Base-by-base conservation (phyloP, 305 asterid genomes). In the Fraxinus greggii region DNA sequence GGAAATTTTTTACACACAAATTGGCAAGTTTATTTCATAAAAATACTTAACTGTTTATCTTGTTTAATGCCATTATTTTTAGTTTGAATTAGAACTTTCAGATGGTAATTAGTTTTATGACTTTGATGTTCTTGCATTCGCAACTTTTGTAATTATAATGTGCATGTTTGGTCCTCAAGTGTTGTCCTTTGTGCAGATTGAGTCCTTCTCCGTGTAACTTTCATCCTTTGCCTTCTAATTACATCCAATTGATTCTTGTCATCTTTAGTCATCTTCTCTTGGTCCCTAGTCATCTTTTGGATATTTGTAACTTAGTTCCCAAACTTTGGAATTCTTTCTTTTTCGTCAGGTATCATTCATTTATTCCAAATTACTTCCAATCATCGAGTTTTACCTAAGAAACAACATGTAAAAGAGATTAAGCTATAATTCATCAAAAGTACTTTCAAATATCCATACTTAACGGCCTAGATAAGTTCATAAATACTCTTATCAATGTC, bases 61-160 rank as follows among this genome's bases (percentile, higher is more conserved):
- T 40, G 54, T 77, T 77, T 54, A 29, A 23, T 77, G 69, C 15
- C 77, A 17, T 31, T 78, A 76, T 78, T 84, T 17, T 2, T 70
- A 67, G 51, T n/a, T n/a, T 51, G n/a, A 77, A n/a, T 23, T 15
- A 54, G n/a, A 31, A 51, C 80, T 42, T 61, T 78, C 15, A 31
- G 72, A 28, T 73, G 74, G 63, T 72, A 42, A 76, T 59, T 21
- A 59, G 26, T 7, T 59, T 21, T 23, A n/a, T 23, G 13, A n/a
- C 70, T 21, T 59, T 59, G 70, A 59, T 54, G 21, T 36, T 56
- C 63, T 29, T 35, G 23, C 77, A 76, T 51, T 70, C 40, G 51
- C 36, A 36, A 48, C 77, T 67, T 65, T 61, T 51, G 65, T 45
- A 63, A 33, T 21, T 40, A 8, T 2, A 32, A 42, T 17, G 67